A percentile compares a stretch with the other conserved stretches of the same genome.
Evolutionary conservation across 228 moss, liverwort and hornwort genomes (phyloP).

Genomic region (Sphagnum magellanicum): DNA sequence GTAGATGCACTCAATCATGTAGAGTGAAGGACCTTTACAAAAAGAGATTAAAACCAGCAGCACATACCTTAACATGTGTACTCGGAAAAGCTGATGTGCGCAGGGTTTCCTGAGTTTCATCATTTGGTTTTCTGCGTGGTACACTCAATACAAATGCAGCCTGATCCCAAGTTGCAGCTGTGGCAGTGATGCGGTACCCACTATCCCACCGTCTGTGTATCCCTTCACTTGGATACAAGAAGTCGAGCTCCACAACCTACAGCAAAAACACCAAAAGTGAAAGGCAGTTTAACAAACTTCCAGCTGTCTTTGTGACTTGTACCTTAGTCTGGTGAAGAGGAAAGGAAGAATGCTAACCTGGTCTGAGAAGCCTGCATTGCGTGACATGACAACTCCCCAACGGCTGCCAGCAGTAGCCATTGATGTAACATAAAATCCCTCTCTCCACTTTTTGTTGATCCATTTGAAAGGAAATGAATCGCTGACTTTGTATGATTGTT

Average conservation of each 20-base stretch:
- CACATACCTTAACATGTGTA: conserved; percentile 53
- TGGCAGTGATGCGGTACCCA: conserved; percentile 96
- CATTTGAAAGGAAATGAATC: conserved; percentile 99
- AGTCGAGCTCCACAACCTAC: conserved; percentile 97
- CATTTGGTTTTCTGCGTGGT: conserved; percentile 84
- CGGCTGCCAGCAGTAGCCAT: conserved; percentile 99
- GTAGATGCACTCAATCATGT: too few species aligned
- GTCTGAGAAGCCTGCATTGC: conserved; percentile 95
- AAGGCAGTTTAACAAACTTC: background rate
- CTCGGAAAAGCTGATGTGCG: conserved; percentile 87
- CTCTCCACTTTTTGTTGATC: conserved; percentile 99
- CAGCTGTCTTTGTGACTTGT: too few species aligned
- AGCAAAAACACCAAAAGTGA: background rate
- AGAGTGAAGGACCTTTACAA: too few species aligned
- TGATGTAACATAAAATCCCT: conserved; percentile 92
- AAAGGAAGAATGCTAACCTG: conserved; percentile 35
- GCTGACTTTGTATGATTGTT: conserved; percentile 98
- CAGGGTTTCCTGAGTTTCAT: conserved; percentile 97
- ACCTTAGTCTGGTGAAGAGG: too few species aligned
- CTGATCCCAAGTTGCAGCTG: conserved; percentile 98
- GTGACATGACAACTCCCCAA: conserved; percentile 99
- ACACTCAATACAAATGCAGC: conserved; percentile 96
- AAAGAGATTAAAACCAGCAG: background rate
- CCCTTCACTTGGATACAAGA: conserved; percentile 95
- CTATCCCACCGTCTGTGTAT: conserved; percentile 96